A percentile compares a stretch with the other conserved stretches of the same genome.
Evolutionary conservation across 371 early-diverging fungal genomes (phyloP).

Genomic region (Blakeslea trispora): DNA sequence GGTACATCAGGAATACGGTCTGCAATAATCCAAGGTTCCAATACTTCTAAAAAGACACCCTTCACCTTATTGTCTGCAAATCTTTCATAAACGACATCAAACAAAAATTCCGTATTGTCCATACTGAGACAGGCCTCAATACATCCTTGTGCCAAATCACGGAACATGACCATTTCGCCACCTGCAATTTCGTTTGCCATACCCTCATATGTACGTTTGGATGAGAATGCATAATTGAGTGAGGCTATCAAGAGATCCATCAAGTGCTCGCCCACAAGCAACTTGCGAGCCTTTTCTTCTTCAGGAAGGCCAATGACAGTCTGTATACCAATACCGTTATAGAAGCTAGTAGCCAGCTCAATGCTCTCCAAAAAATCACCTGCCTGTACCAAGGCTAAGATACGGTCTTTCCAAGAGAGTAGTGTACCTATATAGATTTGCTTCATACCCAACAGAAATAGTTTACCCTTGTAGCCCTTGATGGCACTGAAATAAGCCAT

Average conservation of each 20-base stretch:
- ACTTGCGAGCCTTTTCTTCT: slow-evolving; percentile 59
- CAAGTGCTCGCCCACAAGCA: slow-evolving; percentile 65
- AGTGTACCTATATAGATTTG: slow-evolving; percentile 68
- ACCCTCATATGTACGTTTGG: slow-evolving; percentile 45
- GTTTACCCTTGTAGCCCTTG: slow-evolving; percentile 66
- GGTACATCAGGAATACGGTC: slow-evolving; percentile 62
- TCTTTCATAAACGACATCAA: slow-evolving; percentile 73
- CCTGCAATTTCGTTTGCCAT: slow-evolving; percentile 49
- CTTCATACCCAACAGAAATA: slow-evolving; percentile 67
- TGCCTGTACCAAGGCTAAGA: slow-evolving; percentile 66
- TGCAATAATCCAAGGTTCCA: slow-evolving; percentile 67
- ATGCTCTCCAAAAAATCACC: slow-evolving; percentile 78
- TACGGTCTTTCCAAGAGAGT: slow-evolving; percentile 77
- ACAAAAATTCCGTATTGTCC: slow-evolving; percentile 67
- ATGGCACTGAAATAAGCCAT: slow-evolving; percentile 75
- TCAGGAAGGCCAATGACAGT: slow-evolving; percentile 73
- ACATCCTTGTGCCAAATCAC: slow-evolving; percentile 60
- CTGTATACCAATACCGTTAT: slow-evolving; percentile 61
- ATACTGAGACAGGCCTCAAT: slow-evolving; percentile 73
- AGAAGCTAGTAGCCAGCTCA: slow-evolving; percentile 65
- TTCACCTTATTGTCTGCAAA: slow-evolving; percentile 62
- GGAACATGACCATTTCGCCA: slow-evolving; percentile 50
- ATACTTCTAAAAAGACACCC: slow-evolving; percentile 64
- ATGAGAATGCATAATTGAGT: slow-evolving; percentile 67
- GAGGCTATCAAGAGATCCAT: slow-evolving; percentile 70